Evolutionary conservation across 1,139 yeast genomes (phyloP), one percentile per base, ranked within the genome.

Genomic region (Saccharomyces pastorianus): DNA sequence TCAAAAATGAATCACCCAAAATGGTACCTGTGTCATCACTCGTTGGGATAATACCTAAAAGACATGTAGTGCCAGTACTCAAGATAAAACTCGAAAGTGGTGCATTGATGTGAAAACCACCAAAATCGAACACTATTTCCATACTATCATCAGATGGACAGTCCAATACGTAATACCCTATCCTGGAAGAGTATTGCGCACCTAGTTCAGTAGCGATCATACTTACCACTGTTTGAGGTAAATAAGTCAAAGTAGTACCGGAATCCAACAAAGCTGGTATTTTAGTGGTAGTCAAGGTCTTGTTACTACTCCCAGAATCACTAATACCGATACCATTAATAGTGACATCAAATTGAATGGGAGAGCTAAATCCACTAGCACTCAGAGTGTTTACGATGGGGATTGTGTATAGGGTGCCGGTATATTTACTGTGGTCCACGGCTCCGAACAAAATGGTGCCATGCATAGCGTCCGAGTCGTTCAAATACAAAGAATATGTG

Each of bases 1-100:
- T 77, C 61, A 88, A 71, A 68, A 88, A 82, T 41, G 84, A 78
- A 67, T 86, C 95, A 48, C 96, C 96, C 23, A 87, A 66, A 17
- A 80, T 72, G 52, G 70, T 65, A 1, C 62, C 52, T 7, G 41
- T 38, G 7, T 6, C 20, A 26, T 64, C 66, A 38, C 63, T 69
- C 28, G 66, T 67, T 28, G 63, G 58, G 38, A 68, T 56, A 6
- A 75, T 55, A 5, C 73, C 72, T 17, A 75, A 55, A 2, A 66
- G 71, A 64, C 77, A 75, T 20, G 62, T 63, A n/a, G 56, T 26
- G 4, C 60, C 58, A 2, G 60, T 47, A 20, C 61, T 51, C 13
- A 66, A 49, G 34, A 71, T 56, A 59, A 78, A 74, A 58, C 75
- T 71, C 47, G 71, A 65, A 46, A 79, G 64, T 13, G 84, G 82